Percentiles rank a stretch among this genome's conserved stretches.
phyloP scores from a whole-genome alignment of 176 grass and related monocot species.

The Echinochloa phyllopogon region DNA sequence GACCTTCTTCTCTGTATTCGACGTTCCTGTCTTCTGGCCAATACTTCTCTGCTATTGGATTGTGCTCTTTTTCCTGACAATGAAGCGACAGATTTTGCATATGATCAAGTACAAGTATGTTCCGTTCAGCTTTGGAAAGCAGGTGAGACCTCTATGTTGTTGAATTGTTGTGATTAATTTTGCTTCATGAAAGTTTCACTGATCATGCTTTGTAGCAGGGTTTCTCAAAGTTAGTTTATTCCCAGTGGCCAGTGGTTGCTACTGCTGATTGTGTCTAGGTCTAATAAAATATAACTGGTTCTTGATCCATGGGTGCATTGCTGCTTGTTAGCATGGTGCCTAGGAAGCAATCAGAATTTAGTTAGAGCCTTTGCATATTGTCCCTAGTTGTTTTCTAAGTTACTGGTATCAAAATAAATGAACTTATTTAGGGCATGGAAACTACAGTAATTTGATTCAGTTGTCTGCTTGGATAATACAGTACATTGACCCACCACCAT shows the following conservation, averaged over 20 bases:
- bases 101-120: conserved; percentile 93
- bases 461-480: neutral
- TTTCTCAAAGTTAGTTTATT: neutral
- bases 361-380: neutral
- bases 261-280: neutral
- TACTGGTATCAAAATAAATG: neutral
- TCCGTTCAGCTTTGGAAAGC: conserved; percentile 78
- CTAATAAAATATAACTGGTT: neutral
- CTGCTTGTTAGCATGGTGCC: neutral
- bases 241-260: neutral
- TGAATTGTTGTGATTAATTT: neutral
- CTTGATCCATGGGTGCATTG: neutral
- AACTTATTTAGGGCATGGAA: neutral
- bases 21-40: conserved; percentile 94
- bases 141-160: conserved; percentile 54
- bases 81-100: conserved; percentile 88
- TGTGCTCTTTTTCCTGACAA: conserved; percentile 84
- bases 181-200: conserved; percentile 1
- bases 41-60: conserved; percentile 87
- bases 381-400: neutral
- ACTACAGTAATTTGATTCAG: neutral
- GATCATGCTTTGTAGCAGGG: neutral
- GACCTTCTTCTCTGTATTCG: conserved; percentile 91
- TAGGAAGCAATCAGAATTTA: neutral
- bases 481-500: neutral